These are phyloP conservation scores for Pyrenochaeta sp. DNA, from an alignment of 2,329 filamentous ascomycete species.

Conservation along the genomic window DNA sequence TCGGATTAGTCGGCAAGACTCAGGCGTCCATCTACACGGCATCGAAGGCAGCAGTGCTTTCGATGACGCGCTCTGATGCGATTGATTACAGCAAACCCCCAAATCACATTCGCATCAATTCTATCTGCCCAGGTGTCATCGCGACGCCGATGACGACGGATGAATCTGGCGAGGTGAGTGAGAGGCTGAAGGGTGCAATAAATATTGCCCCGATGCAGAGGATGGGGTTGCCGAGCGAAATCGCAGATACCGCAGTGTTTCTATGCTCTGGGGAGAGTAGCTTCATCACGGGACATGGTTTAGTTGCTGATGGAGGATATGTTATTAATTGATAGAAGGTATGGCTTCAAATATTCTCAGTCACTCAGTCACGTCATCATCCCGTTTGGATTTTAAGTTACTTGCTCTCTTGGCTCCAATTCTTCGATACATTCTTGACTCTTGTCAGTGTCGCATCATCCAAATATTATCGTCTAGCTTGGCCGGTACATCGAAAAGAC, in stretches of 20 bases:
- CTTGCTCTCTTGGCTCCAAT: no score
- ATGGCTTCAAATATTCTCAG: not conserved
- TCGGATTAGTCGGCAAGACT: slow-evolving; percentile 48
- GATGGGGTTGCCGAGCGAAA: slow-evolving; percentile 58
- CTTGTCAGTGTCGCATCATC: no score
- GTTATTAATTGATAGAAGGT: slow-evolving; percentile 11
- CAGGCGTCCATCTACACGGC: slow-evolving; percentile 61
- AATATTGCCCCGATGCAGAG: slow-evolving; percentile 56
- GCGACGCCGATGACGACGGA: slow-evolving; percentile 46
- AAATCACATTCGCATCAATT: slow-evolving; percentile 62
- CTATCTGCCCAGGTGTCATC: slow-evolving; percentile 62
- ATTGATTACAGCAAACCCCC: slow-evolving; percentile 59
- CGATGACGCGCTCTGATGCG: slow-evolving; percentile 63
- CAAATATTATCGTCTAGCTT: no score
- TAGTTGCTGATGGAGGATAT: slow-evolving; percentile 55
- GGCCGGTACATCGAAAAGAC: no score
- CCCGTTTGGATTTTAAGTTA: no score
- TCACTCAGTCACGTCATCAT: no score
- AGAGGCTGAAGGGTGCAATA: slow-evolving; percentile 46
- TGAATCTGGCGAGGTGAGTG: slow-evolving; percentile 19
- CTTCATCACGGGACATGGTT: slow-evolving; percentile 57
- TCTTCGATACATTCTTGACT: no score
- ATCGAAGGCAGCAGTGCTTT: slow-evolving; percentile 65
- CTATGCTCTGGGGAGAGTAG: slow-evolving; percentile 61
- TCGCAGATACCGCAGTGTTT: slow-evolving; percentile 61